These are phyloP conservation scores for Suillus luteus DNA, from an alignment of 768 basidiomycete genomes.

Conservation along the genomic window DNA sequence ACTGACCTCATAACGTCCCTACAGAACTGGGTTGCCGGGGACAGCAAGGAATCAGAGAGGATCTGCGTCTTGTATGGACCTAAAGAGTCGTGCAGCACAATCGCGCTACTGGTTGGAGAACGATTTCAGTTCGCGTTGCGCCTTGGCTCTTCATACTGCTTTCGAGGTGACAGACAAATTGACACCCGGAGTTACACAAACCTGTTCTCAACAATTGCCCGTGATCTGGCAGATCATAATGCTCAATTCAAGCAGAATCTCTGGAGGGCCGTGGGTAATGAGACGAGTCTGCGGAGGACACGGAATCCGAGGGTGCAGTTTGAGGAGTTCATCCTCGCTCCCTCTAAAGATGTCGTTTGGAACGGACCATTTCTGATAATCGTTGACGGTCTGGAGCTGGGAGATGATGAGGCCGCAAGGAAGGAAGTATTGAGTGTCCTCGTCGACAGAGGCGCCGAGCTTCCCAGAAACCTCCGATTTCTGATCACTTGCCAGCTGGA, in stretches of 20 bases:
- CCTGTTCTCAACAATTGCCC: constrained; percentile 36
- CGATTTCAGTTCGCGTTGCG: constrained; percentile 27
- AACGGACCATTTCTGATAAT: constrained; percentile 36
- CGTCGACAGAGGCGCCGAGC: constrained; percentile 1
- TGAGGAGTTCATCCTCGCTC: constrained; percentile 22
- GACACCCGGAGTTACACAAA: constrained; percentile 21
- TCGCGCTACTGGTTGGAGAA: constrained; percentile 33
- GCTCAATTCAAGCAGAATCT: constrained; percentile 25
- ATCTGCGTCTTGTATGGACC: constrained; percentile 31
- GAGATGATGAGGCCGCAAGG: constrained; percentile 23
- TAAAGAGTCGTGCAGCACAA: constrained; percentile 31
- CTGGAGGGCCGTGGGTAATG: constrained; percentile 14
- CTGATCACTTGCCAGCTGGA: constrained; percentile 30
- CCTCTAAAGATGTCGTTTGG: constrained; percentile 19
- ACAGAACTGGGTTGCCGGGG: constrained; percentile 18
- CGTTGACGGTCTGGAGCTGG: constrained; percentile 37
- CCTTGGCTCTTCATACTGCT: constrained; percentile 36
- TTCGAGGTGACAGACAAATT: constrained; percentile 17
- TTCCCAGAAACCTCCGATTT: constrained; percentile 29
- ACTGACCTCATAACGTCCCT: not conserved
- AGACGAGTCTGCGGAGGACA: constrained; percentile 19
- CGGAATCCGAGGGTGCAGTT: constrained; percentile 28
- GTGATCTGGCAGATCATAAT: constrained; percentile 34
- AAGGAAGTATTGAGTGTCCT: constrained; percentile 25
- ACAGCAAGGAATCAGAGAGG: constrained; percentile 15